Evolutionary conservation across 2,329 filamentous ascomycete species (phyloP).

Genomic region (Atkinsonella hypoxylon): DNA sequence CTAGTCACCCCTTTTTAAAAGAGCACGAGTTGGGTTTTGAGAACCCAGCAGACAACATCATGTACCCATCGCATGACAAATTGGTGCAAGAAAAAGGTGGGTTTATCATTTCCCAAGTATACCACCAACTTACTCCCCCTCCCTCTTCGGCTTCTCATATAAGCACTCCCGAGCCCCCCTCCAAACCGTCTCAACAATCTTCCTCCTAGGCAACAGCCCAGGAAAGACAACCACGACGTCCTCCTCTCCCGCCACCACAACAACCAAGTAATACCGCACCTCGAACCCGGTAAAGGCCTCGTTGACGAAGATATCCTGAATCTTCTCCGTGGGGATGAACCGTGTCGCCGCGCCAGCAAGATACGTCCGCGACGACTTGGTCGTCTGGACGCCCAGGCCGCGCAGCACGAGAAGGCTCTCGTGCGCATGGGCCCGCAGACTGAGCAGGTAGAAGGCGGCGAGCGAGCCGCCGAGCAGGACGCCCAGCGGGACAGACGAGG

Average conservation of each 20-base stretch:
- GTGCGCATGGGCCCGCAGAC: slow-evolving; percentile 41
- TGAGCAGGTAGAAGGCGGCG: slow-evolving; percentile 29
- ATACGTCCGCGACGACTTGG: slow-evolving; percentile 50
- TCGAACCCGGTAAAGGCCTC: slow-evolving; percentile 91
- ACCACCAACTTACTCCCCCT: slow-evolving; percentile 11
- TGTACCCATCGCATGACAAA: slow-evolving; percentile 6
- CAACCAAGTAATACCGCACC: slow-evolving; percentile 77
- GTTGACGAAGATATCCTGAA: slow-evolving; percentile 87
- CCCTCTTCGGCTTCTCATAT: slow-evolving; percentile 40
- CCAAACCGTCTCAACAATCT: slow-evolving; percentile 82
- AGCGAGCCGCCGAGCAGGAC: slow-evolving; percentile 26
- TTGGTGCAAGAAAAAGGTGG: slow-evolving; percentile 4
- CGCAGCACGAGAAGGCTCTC: slow-evolving; percentile 84
- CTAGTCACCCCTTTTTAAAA: too few relatives aligned
- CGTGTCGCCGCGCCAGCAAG: slow-evolving; percentile 37
- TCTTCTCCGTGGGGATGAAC: slow-evolving; percentile 79
- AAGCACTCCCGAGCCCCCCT: slow-evolving; percentile 71
- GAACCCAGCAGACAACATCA: too few relatives aligned
- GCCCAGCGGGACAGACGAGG: slow-evolving; percentile 24
- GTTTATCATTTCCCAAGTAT: not conserved
- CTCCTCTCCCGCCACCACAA: slow-evolving; percentile 80
- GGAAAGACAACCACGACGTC: slow-evolving; percentile 95
- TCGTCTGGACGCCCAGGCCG: slow-evolving; percentile 83
- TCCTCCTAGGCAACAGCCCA: slow-evolving; percentile 57
- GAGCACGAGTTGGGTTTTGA: too few relatives aligned